Conservation (phyloP, 306 rosid genomes). For the Cajanus cajan region DNA sequence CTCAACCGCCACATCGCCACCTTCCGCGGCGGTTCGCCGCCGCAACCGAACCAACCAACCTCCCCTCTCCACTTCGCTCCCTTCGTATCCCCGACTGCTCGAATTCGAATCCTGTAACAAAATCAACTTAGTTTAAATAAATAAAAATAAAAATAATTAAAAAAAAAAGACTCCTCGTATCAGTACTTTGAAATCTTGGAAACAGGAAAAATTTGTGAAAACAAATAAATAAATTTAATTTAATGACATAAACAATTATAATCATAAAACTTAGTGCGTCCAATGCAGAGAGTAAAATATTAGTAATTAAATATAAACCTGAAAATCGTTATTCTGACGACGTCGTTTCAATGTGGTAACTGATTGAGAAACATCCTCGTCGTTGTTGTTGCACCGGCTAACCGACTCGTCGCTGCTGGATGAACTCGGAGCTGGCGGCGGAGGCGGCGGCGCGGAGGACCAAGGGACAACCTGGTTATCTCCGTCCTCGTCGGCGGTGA, state of each 20-base stretch:
- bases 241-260: background rate
- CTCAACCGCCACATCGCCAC: constrained; percentile 18
- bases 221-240: background rate
- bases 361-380: constrained; percentile 26
- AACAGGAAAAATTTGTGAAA: background rate
- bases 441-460: constrained; percentile 45
- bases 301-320: constrained; percentile 29
- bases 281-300: background rate
- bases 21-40: constrained; percentile 27
- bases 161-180: background rate
- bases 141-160: no score
- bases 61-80: constrained; percentile 22
- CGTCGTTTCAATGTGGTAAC: constrained; percentile 43
- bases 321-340: constrained; percentile 41
- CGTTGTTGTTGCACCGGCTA: constrained; percentile 24
- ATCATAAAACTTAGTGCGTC: background rate
- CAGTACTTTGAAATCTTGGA: background rate
- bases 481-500: constrained; percentile 40
- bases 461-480: constrained; percentile 68
- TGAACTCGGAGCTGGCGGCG: constrained; percentile 51
- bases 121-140: no score
- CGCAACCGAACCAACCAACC: constrained; percentile 11
- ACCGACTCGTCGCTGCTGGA: constrained; percentile 58
- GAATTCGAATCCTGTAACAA: constrained; percentile 25
- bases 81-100: background rate